These are phyloP conservation scores for Gossypium ekmanianum DNA, from an alignment of 345 rosid species.

Conservation along the genomic window DNA sequence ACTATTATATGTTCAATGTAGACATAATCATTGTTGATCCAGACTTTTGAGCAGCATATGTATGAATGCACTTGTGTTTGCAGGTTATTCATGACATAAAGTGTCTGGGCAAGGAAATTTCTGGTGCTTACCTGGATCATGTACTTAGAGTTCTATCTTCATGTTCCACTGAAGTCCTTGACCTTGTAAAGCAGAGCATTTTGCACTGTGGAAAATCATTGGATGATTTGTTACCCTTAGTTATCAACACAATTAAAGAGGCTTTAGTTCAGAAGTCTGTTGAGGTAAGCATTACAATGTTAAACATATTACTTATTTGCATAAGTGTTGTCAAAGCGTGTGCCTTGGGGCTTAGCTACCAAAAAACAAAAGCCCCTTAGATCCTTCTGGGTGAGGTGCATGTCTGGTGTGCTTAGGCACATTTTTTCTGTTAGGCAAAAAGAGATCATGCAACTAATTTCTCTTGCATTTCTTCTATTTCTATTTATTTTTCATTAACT, in stretches of 20 bases:
- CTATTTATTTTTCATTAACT: not conserved
- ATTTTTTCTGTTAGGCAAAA: not conserved
- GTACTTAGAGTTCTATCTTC: slow-evolving; percentile 60
- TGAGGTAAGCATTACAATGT: slow-evolving; percentile 54
- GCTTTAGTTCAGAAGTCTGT: slow-evolving; percentile 78
- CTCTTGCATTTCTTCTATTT: not conserved
- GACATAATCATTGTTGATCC: not conserved
- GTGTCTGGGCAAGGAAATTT: slow-evolving; percentile 56
- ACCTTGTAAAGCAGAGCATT: slow-evolving; percentile 75
- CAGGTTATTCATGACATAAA: slow-evolving; percentile 87
- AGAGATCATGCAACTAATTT: not conserved
- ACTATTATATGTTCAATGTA: too few species aligned
- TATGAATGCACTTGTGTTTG: slow-evolving; percentile 29
- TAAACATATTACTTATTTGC: not conserved
- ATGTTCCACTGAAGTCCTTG: slow-evolving; percentile 61
- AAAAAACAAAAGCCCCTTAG: not conserved
- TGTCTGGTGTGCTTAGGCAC: not conserved
- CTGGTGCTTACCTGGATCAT: slow-evolving; percentile 60
- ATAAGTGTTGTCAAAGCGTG: not conserved
- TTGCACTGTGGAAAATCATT: slow-evolving; percentile 59
- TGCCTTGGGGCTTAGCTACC: not conserved
- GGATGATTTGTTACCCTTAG: slow-evolving; percentile 50
- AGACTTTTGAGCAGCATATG: slow-evolving; percentile 19
- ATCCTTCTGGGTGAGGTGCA: not conserved
- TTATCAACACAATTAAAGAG: slow-evolving; percentile 52